Evolutionary conservation across 2,329 filamentous ascomycete genomes (phyloP).

Genomic region (Hypoxylon sp.): DNA sequence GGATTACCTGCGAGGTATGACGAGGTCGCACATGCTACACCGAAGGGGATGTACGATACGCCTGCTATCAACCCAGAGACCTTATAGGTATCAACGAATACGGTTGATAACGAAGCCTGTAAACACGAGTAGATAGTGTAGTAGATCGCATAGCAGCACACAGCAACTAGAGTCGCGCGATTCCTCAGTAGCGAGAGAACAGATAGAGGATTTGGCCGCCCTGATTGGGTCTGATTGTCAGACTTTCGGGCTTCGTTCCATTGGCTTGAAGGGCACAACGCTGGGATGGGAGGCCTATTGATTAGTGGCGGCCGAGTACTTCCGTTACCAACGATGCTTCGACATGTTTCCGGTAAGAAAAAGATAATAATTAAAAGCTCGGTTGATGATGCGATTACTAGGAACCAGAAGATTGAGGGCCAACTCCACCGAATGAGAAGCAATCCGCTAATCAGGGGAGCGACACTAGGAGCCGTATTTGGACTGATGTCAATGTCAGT

Average conservation of each 20-base stretch:
- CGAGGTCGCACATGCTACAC: conserved; percentile 3
- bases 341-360: conserved; percentile 10
- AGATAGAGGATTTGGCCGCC: conserved; percentile 3
- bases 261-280: not conserved
- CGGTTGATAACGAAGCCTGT: conserved; percentile 9
- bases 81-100: conserved; percentile 12
- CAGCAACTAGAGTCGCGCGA: not conserved
- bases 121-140: conserved; percentile 13
- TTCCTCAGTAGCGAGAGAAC: conserved; percentile 2
- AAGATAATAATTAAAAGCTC: not conserved
- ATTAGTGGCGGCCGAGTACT: not conserved
- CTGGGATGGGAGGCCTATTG: not conserved
- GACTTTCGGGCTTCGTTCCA: not conserved
- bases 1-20: conserved; percentile 7
- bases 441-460: conserved; percentile 7
- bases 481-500: not conserved
- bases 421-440: conserved; percentile 14
- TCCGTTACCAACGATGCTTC: conserved; percentile 12
- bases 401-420: conserved; percentile 13
- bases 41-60: conserved; percentile 4
- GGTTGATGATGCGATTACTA: conserved; percentile 20
- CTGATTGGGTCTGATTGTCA: not conserved
- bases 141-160: conserved; percentile 8
- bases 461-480: conserved; percentile 6
- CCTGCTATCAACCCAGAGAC: conserved; percentile 7